Evolutionary conservation across 1,284 basidiomycete genomes (phyloP).

Genomic region (Ustilago esculenta): DNA sequence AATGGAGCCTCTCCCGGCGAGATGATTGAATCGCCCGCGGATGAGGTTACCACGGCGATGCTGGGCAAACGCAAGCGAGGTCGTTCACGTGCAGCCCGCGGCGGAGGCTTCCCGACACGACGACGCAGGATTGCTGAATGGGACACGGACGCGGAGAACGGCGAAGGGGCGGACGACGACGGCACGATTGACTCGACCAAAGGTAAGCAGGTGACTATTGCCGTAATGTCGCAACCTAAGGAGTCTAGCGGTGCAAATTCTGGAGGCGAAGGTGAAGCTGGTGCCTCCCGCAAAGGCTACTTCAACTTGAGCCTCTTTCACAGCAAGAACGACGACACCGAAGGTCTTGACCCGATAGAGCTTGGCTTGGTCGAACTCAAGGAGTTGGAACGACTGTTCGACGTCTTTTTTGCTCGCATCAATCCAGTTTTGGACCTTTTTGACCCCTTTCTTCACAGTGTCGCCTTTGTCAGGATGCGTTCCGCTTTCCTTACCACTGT

Average conservation of each 20-base stretch:
- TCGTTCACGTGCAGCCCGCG: constrained; percentile 36
- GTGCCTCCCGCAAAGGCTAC: constrained; percentile 56
- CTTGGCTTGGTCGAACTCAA: constrained; percentile 47
- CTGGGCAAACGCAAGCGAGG: constrained; percentile 47
- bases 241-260: constrained; percentile 33
- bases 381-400: constrained; percentile 56
- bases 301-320: constrained; percentile 57
- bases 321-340: constrained; percentile 56
- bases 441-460: constrained; percentile 58
- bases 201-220: constrained; percentile 44
- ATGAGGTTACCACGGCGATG: constrained; percentile 43
- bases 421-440: constrained; percentile 57
- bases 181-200: constrained; percentile 18
- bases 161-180: constrained; percentile 28
- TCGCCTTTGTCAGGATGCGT: constrained; percentile 53
- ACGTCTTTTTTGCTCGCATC: constrained; percentile 59
- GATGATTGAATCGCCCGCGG: constrained; percentile 43
- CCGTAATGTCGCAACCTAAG: constrained; percentile 14
- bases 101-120: constrained; percentile 27
- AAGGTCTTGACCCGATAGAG: constrained; percentile 50
- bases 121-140: constrained; percentile 34
- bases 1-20: constrained; percentile 37
- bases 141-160: constrained; percentile 50
- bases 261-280: constrained; percentile 45
- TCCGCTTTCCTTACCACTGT: constrained; percentile 58